A percentile compares a stretch with the other conserved stretches of the same genome.
Evolutionary conservation across 2,329 filamentous ascomycete genomes (phyloP).

Genomic region (Cytospora paraplurivora): DNA sequence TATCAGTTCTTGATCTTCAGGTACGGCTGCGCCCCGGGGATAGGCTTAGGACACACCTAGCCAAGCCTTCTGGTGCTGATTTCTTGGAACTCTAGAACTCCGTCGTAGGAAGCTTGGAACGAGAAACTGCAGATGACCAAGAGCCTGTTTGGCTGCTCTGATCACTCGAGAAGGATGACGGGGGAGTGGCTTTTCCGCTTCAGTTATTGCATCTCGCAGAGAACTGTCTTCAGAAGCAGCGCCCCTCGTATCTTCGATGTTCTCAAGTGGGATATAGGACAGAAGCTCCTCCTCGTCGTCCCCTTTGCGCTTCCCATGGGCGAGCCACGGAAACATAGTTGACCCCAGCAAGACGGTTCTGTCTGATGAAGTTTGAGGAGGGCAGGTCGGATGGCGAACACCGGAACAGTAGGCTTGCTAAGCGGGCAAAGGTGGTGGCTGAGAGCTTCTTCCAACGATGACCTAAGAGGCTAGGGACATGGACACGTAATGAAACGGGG

Average conservation of each 20-base stretch:
- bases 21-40: not conserved
- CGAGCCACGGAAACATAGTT: not conserved
- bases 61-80: conserved; percentile 27
- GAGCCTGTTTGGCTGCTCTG: not conserved
- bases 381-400: not conserved
- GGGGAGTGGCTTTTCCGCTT: not conserved
- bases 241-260: conserved; percentile 15
- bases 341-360: not conserved
- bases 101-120: conserved; percentile 10
- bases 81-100: conserved; percentile 10
- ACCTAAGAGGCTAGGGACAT: not conserved
- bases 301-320: not conserved
- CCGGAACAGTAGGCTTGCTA: not conserved
- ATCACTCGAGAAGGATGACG: not conserved
- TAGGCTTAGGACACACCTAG: conserved; percentile 16
- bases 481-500: not conserved
- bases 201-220: not conserved
- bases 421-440: not conserved
- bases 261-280: conserved; percentile 8
- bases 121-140: not conserved
- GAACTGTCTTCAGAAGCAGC: not conserved
- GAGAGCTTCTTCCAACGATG: not conserved
- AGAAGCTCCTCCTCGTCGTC: conserved; percentile 5
- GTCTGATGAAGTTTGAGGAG: not conserved
- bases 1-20: not conserved